Conservation (phyloP, 371 early-diverging fungal species). For the Zancudomyces culisetae region DNA sequence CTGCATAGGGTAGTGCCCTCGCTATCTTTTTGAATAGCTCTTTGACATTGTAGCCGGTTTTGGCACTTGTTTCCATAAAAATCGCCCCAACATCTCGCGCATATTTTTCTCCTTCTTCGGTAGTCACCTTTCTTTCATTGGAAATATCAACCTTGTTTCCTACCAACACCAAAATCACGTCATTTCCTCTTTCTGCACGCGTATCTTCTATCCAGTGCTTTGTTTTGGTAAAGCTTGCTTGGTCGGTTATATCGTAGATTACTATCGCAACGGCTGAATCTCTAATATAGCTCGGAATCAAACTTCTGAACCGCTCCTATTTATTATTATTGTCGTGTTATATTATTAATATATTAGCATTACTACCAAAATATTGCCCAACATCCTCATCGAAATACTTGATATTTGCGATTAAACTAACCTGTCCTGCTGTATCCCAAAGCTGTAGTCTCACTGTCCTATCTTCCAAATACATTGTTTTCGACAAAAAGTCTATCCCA, state of each 20-base stretch:
- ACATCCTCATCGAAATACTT: not conserved
- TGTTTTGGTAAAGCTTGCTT: constrained; percentile 84
- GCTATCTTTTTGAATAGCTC: constrained; percentile 89
- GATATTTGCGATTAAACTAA: constrained; percentile 15
- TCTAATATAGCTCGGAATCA: constrained; percentile 97
- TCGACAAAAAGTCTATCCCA: constrained; percentile 98
- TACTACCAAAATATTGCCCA: not conserved
- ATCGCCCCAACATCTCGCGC: constrained; percentile 84
- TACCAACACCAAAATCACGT: constrained; percentile 93
- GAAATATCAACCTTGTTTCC: constrained; percentile 98
- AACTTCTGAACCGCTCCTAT: constrained; percentile 80
- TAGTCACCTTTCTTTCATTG: constrained; percentile 76
- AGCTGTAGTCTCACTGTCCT: constrained; percentile 94
- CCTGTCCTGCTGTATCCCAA: constrained; percentile 99
- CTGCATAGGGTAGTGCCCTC: constrained; percentile 81
- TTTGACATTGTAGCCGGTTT: constrained; percentile 92
- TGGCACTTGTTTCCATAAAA: constrained; percentile 94
- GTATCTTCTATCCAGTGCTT: constrained; percentile 98
- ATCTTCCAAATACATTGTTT: constrained; percentile 96
- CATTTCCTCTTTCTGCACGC: constrained; percentile 86
- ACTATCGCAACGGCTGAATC: constrained; percentile 98
- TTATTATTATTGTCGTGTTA: not conserved
- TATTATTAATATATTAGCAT: not conserved
- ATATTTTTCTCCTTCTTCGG: constrained; percentile 92
- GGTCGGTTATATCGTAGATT: constrained; percentile 87